A percentile compares a stretch with the other conserved stretches of the same genome.
Conservation (phyloP, 2,329 filamentous ascomycete genomes). For the Xylariales sp. region DNA sequence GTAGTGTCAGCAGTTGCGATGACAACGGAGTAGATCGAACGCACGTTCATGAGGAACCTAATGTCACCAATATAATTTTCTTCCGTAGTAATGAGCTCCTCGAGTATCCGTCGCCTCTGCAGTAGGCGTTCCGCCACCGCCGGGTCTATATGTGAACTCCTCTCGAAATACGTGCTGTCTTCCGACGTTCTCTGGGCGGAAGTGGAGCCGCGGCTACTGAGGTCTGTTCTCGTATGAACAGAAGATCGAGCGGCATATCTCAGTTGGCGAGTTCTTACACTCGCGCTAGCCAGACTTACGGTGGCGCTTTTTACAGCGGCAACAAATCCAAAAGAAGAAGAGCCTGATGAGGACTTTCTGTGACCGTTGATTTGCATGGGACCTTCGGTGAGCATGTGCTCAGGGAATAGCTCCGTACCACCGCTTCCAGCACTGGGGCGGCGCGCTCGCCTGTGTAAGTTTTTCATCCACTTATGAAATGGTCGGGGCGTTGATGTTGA, state of each 20-base stretch:
- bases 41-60: conserved; percentile 85
- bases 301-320: conserved; percentile 85
- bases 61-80: conserved; percentile 89
- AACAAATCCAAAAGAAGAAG: conserved; percentile 83
- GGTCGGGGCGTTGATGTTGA: conserved; percentile 52
- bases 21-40: conserved; percentile 43
- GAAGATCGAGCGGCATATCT: conserved; percentile 63
- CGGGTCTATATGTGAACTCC: conserved; percentile 67
- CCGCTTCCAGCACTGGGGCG: conserved; percentile 49
- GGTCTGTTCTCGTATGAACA: conserved; percentile 68
- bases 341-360: conserved; percentile 74
- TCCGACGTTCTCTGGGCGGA: conserved; percentile 72
- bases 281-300: conserved; percentile 79
- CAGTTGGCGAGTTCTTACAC: conserved; percentile 72
- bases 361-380: conserved; percentile 52
- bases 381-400: conserved; percentile 46
- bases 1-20: conserved; percentile 36
- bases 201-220: conserved; percentile 71
- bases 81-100: conserved; percentile 88
- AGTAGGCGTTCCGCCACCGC: conserved; percentile 77
- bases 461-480: conserved; percentile 80
- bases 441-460: conserved; percentile 69
- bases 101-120: conserved; percentile 81
- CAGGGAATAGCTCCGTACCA: conserved; percentile 51
- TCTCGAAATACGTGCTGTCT: conserved; percentile 71